A percentile compares a stretch with the other conserved stretches of the same genome.
phyloP scores from a whole-genome alignment of 192 early-diverging fungal genomes.

The Rhizophagus clarus region DNA sequence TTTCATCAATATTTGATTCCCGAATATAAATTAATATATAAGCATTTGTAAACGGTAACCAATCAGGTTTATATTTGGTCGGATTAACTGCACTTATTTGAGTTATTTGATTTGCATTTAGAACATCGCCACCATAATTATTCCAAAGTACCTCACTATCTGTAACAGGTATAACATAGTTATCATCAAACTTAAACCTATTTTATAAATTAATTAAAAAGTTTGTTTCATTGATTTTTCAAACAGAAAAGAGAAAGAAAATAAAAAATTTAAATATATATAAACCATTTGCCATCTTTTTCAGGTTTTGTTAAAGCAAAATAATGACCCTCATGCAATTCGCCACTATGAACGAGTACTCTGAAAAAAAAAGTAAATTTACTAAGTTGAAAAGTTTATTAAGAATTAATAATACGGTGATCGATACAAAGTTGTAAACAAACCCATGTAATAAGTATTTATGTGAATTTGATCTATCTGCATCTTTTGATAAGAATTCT shows the following conservation, averaged over 20 bases:
- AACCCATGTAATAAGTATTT: slow-evolving; percentile 89
- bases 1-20: slow-evolving; percentile 68
- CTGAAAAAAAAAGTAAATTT: slow-evolving; percentile 38
- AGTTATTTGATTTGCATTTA: slow-evolving; percentile 28
- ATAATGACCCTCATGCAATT: slow-evolving; percentile 93
- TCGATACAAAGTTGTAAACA: not conserved
- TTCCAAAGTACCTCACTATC: slow-evolving; percentile 88
- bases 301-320: slow-evolving; percentile 86
- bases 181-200: slow-evolving; percentile 91
- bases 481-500: slow-evolving; percentile 73
- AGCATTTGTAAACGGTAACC: slow-evolving; percentile 64
- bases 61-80: no score
- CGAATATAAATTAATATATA: slow-evolving; percentile 99
- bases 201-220: no score
- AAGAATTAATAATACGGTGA: not conserved
- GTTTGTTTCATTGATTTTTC: no score
- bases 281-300: slow-evolving; percentile 74
- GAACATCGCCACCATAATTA: slow-evolving; percentile 86
- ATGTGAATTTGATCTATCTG: slow-evolving; percentile 64
- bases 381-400: not conserved
- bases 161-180: slow-evolving; percentile 81
- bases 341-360: slow-evolving; percentile 95
- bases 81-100: no score
- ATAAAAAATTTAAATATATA: not conserved
- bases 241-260: no score